Evolutionary conservation across 805 yeast genomes (phyloP).

Genomic region (Myxozyma monticola): DNA sequence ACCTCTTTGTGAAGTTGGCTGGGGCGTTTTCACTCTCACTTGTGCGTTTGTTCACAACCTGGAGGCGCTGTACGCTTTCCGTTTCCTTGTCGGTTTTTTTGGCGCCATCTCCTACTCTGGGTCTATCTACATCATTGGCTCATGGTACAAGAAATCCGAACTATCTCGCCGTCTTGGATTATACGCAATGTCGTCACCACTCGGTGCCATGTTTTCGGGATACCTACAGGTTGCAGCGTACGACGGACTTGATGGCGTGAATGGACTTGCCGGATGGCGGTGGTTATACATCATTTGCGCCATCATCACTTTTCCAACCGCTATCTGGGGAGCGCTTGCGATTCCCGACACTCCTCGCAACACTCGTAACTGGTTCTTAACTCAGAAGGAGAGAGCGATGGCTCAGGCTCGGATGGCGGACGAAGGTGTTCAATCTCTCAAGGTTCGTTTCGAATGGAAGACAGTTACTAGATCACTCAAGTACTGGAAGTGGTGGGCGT

Average conservation of each 20-base stretch:
- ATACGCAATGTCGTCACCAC: constrained; percentile 44
- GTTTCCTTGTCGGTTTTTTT: constrained; percentile 49
- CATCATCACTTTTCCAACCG: constrained; percentile 45
- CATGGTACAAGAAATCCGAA: constrained; percentile 50
- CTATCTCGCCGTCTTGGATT: constrained; percentile 46
- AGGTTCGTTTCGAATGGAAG: constrained; percentile 27
- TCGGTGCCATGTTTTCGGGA: constrained; percentile 49
- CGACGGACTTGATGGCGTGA: constrained; percentile 43
- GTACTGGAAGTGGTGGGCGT: constrained; percentile 40
- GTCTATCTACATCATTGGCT: constrained; percentile 39
- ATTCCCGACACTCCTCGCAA: constrained; percentile 57
- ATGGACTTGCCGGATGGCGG: no score
- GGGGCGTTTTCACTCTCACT: constrained; percentile 44
- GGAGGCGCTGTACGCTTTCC: constrained; percentile 43
- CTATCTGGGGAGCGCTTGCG: constrained; percentile 43
- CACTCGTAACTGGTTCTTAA: constrained; percentile 39
- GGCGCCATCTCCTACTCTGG: constrained; percentile 39
- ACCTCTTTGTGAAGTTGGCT: constrained; percentile 41
- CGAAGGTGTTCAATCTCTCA: constrained; percentile 35
- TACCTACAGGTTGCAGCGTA: constrained; percentile 49
- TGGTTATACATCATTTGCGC: constrained; percentile 71
- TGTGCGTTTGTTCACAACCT: constrained; percentile 39
- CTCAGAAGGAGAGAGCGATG: constrained; percentile 37
- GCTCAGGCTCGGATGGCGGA: constrained; percentile 37
- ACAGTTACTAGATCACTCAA: constrained; percentile 34